Base-by-base conservation (phyloP, 345 rosid genomes). In the Camelina hispida region DNA sequence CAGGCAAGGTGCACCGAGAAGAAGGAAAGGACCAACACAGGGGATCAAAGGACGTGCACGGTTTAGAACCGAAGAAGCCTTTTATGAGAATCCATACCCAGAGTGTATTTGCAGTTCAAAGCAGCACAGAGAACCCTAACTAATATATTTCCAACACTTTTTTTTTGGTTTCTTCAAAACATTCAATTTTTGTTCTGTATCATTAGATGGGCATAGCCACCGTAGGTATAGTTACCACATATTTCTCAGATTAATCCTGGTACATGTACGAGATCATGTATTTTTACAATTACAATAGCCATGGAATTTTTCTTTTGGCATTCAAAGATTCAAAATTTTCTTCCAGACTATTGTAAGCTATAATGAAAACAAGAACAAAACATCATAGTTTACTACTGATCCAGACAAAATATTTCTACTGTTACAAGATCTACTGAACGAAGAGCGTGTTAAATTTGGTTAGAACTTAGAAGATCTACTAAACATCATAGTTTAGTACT, bases 1-100 rank as follows among this genome's bases (percentile, higher is more conserved):
- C 79, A 94, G 98, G 84, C 93, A 87, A 88, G 97, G 97, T 72
- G 86, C 90, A 50, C 96, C 93, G 0, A 86, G 96, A 75, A 87
- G 81, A 82, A 81, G 96, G 78, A 86, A 73, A 52, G 91, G 92
- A 37, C 85, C 93, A 16, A 50, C 74, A 30, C 88, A 83, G 1
- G 96, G 99, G 72, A 79, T 86, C 47, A 90, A 85, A 78, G 99
- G 97, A 8, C 86, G 93, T 52, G 94, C 93, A 16, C 84, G 93
- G 20, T 82, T 88, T 74, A 78, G 90, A 81, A 90, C 93, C 1
- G 97, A 92, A 84, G 97, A 95, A 85, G 89, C 94, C 4, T 95
- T 95, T 66, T 90, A 90, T 22, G 93, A 92, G 81, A 92, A 95
- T 74, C 93, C 99, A 17, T 89, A 79, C 52, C 99, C 97, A 0